Base-by-base conservation (phyloP, 352 stramenopile species). In the Blastocystis sp. region DNA sequence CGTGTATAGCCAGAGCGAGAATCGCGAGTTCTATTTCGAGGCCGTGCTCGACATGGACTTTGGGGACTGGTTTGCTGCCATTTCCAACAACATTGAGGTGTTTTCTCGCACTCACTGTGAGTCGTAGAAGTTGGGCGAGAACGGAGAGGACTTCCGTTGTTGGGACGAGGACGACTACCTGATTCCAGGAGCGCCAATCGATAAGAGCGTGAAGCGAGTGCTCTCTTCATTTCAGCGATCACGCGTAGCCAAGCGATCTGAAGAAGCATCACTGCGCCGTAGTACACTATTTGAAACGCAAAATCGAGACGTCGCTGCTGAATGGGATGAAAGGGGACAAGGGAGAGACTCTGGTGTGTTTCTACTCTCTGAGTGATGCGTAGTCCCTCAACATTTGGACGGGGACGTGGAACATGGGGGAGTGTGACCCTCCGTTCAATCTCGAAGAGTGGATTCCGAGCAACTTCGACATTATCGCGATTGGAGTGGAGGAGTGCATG, bases 331-430 rank as follows among this genome's bases (percentile, higher is more conserved):
- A 85, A 51, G 74, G 60, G 41, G 74, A 85, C 41, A 51, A 60
- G 6, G 33, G 61, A 19, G 16, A 85, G 0, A 85, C 74, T 45
- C 55, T 85, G 0, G 67, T 89, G 62, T 1, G 29, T 2, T 74
- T 50, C 33, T 35, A 1, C 26, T 12, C 35, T n/a, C 29, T 3
- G 21, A 33, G 24, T 80, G 16, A 78, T 0, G n/a, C 19, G 39
- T 26, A 89, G 79, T 65, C 63, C n/a, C 41, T 89, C 19, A 33
- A n/a, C 35, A 66, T 89, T 29, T 89, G 79, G 79, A 33, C 79
- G n/a, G 79, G 79, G 12, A 89, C 79, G 35, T 89, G 79, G 79
- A 89, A 89, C 33, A 89, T 89, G 79, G 79, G 79, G 0, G 79
- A 89, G 37, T 89, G 79, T 39, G 79, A 89, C 39, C 63, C 67